Evolutionary conservation across 768 basidiomycete species (phyloP).

Genomic region (Strobilomyces confusus): DNA sequence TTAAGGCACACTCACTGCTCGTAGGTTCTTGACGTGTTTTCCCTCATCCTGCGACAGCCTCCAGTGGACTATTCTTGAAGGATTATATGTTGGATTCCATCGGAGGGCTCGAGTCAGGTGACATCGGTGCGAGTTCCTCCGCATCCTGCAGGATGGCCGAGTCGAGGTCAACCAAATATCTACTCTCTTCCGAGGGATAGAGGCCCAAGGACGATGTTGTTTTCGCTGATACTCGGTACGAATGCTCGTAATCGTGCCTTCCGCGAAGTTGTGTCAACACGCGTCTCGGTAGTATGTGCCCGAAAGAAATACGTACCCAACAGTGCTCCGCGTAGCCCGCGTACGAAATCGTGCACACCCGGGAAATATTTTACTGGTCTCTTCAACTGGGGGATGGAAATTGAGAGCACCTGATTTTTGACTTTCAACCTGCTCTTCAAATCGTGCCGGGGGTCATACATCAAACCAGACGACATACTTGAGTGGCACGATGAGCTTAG

Average conservation of each 20-base stretch:
- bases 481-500: background rate
- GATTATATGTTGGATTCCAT: background rate
- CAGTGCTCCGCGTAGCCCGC: background rate
- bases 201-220: background rate
- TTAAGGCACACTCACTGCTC: background rate
- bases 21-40: background rate
- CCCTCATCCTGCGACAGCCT: background rate
- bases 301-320: background rate
- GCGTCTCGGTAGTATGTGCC: too few species aligned
- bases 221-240: background rate
- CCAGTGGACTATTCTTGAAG: background rate
- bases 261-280: too few species aligned
- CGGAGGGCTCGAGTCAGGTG: background rate
- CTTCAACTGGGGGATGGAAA: background rate
- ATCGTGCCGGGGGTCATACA: background rate
- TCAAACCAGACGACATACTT: background rate
- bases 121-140: too few species aligned
- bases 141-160: constrained; percentile 4
- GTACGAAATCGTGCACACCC: constrained; percentile 1
- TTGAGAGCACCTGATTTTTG: background rate
- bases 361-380: background rate
- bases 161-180: constrained; percentile 32
- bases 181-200: constrained; percentile 4
- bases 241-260: background rate
- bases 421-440: background rate